Percentiles rank a stretch among this genome's conserved stretches.
Conservation (phyloP, 2,329 filamentous ascomycete genomes). For the Claviceps sorghi region DNA sequence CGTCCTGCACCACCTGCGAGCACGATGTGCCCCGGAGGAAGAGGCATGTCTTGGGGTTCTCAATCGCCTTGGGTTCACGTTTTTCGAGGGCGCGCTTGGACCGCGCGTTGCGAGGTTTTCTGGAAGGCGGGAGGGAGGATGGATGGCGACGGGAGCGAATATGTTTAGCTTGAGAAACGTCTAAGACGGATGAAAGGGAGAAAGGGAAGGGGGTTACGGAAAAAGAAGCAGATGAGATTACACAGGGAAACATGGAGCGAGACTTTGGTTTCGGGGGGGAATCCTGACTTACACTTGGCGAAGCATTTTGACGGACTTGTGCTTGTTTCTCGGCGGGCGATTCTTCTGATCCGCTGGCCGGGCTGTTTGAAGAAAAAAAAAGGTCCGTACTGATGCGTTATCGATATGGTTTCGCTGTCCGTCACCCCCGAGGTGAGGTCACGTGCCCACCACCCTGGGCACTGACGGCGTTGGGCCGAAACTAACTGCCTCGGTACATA, state of each 20-base stretch:
- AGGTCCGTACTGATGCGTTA: constrained; percentile 11
- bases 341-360: background rate
- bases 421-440: background rate
- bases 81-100: constrained; percentile 91
- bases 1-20: constrained; percentile 68
- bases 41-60: constrained; percentile 81
- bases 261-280: too few relatives aligned
- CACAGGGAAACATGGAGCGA: too few relatives aligned
- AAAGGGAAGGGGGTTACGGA: too few relatives aligned
- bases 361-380: constrained; percentile 12
- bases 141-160: too few relatives aligned
- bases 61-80: constrained; percentile 72
- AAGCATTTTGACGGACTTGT: constrained; percentile 24
- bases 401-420: constrained; percentile 16
- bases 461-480: too few relatives aligned
- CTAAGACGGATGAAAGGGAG: too few relatives aligned
- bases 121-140: constrained; percentile 11
- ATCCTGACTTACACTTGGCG: constrained; percentile 29
- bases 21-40: constrained; percentile 80
- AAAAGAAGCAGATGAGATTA: background rate
- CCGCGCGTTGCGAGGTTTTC: constrained; percentile 58
- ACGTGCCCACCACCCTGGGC: background rate
- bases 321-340: background rate
- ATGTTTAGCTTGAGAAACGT: too few relatives aligned
- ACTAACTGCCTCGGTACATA: background rate